Evolutionary conservation across 192 early-diverging fungal species (phyloP).

Genomic region (Funneliformis geosporum): DNA sequence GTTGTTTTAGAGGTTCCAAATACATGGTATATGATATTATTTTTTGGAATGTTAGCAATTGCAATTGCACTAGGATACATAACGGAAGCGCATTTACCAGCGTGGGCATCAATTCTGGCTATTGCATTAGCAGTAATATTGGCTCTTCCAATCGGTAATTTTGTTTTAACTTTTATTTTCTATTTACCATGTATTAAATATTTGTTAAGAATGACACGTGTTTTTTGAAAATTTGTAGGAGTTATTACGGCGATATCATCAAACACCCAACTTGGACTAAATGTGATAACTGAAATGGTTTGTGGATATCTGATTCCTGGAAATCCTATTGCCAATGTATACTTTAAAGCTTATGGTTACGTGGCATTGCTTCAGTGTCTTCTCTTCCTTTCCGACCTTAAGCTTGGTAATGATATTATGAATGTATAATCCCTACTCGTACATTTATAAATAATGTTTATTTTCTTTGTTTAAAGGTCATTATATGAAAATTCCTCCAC

Average conservation of each 20-base stretch:
- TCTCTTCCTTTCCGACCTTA: constrained; percentile 68
- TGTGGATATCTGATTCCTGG: constrained; percentile 58
- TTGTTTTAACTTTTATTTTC: background rate
- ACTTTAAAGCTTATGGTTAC: constrained; percentile 62
- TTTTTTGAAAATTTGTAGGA: background rate
- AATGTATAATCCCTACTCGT: background rate
- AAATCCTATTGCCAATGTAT: constrained; percentile 51
- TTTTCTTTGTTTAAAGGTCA: background rate
- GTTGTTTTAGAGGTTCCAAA: constrained; percentile 48
- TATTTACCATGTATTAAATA: background rate
- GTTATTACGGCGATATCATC: constrained; percentile 57
- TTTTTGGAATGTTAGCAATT: constrained; percentile 38
- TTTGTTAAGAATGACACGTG: background rate
- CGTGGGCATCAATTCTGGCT: constrained; percentile 51
- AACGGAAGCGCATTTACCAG: constrained; percentile 47
- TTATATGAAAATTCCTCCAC: constrained; percentile 74
- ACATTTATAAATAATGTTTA: background rate
- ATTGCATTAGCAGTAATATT: constrained; percentile 41
- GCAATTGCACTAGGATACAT: constrained; percentile 41
- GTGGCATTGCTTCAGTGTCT: constrained; percentile 73
- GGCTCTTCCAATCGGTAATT: constrained; percentile 55
- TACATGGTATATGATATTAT: constrained; percentile 51
- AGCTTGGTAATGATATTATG: constrained; percentile 54
- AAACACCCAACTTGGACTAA: constrained; percentile 47
- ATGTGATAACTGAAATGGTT: constrained; percentile 63